Conservation (phyloP, 345 rosid species). For the Dipteronia dyeriana region DNA sequence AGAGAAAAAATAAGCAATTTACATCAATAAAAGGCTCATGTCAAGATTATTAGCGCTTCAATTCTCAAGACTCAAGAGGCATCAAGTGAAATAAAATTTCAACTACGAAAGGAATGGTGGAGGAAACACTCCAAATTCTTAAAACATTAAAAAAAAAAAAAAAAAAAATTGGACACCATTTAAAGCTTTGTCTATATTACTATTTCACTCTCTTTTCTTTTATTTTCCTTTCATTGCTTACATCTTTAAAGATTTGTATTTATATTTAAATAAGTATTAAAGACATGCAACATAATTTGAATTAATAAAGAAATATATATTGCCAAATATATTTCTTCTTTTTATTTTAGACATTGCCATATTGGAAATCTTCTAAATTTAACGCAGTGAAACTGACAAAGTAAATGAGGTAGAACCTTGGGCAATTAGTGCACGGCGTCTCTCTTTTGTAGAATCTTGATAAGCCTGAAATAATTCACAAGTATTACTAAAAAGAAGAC, state of each 20-base stretch:
- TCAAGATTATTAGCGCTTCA: neutral
- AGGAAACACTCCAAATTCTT: neutral
- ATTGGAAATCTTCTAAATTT: neutral
- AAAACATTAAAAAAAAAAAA: no score
- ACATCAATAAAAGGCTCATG: neutral
- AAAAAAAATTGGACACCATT: neutral
- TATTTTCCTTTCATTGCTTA: neutral
- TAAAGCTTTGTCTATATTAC: neutral
- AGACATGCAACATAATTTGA: neutral
- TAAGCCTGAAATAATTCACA: slow-evolving; percentile 57
- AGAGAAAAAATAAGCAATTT: neutral
- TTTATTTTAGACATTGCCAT: neutral
- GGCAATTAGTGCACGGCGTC: slow-evolving; percentile 88
- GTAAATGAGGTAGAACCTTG: slow-evolving; percentile 61
- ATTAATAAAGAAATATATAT: neutral
- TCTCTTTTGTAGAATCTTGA: slow-evolving; percentile 92
- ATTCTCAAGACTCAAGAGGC: neutral
- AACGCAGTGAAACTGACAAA: slow-evolving; percentile 3
- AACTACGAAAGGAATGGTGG: neutral
- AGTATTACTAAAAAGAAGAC: neutral
- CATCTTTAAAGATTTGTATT: neutral
- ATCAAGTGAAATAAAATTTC: neutral
- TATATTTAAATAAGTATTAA: neutral
- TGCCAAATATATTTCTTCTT: neutral
- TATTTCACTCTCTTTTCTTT: neutral